A percentile compares a stretch with the other conserved stretches of the same genome.
Evolutionary conservation across 2,329 filamentous ascomycete genomes (phyloP).

Genomic region (Capronia americana): DNA sequence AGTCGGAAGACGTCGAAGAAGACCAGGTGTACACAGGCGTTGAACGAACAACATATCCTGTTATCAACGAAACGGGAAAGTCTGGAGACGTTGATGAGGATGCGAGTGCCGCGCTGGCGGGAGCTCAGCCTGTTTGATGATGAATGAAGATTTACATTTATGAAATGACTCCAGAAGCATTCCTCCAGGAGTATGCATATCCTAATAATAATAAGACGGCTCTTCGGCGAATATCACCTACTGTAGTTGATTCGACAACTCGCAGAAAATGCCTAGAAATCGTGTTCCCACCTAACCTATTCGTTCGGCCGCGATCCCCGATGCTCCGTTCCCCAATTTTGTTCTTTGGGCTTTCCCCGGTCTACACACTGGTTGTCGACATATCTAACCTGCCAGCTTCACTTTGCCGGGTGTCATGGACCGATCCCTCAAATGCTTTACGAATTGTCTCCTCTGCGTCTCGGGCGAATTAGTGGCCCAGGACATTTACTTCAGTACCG

Average conservation of each 20-base stretch:
- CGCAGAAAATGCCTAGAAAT: neutral
- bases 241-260: neutral
- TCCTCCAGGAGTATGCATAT: neutral
- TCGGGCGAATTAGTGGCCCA: conserved; percentile 35
- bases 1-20: neutral
- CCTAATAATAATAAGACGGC: neutral
- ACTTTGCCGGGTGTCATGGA: conserved; percentile 21
- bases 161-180: neutral
- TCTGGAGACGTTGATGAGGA: neutral
- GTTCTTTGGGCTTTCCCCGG: neutral
- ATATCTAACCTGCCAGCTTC: neutral
- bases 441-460: conserved; percentile 34
- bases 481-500: conserved; percentile 34
- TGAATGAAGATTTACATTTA: neutral
- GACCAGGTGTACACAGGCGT: neutral
- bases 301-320: neutral
- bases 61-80: neutral
- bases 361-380: neutral
- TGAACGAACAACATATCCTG: neutral
- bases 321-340: neutral
- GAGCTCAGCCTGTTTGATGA: neutral
- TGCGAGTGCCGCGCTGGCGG: neutral
- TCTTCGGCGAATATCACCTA: neutral
- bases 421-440: conserved; percentile 34
- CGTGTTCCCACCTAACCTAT: neutral